Conservation (phyloP, 371 early-diverging fungal species). For the Mortierella sp. region DNA sequence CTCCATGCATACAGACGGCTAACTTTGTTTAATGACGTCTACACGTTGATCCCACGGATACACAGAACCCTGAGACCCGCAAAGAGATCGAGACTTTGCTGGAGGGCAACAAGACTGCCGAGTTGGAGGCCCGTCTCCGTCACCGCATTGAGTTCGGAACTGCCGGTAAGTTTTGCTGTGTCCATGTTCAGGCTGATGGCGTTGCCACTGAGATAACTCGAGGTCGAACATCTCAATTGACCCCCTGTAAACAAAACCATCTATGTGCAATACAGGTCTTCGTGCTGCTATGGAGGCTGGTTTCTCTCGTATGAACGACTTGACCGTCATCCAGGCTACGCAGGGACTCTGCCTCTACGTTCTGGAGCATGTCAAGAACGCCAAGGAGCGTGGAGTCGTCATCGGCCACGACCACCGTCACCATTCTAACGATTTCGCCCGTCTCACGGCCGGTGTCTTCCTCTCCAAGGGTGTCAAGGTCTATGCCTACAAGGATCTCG, state of each 20-base stretch:
- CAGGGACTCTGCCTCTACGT: slow-evolving; percentile 80
- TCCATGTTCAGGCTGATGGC: neutral
- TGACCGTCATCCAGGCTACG: slow-evolving; percentile 93
- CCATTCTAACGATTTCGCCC: slow-evolving; percentile 88
- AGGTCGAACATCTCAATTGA: neutral
- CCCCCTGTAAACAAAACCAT: neutral
- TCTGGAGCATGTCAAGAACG: slow-evolving; percentile 65
- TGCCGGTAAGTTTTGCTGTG: slow-evolving; percentile 67
- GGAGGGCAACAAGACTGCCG: slow-evolving; percentile 64
- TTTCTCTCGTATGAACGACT: slow-evolving; percentile 94
- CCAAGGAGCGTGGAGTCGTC: slow-evolving; percentile 84
- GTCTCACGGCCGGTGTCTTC: slow-evolving; percentile 89
- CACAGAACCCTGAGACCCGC: slow-evolving; percentile 79
- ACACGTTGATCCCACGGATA: neutral
- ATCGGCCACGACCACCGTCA: slow-evolving; percentile 97
- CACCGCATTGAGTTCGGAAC: slow-evolving; percentile 92
- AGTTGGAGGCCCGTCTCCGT: slow-evolving; percentile 77
- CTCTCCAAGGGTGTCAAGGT: slow-evolving; percentile 87
- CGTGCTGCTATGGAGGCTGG: slow-evolving; percentile 96
- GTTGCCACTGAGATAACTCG: neutral
- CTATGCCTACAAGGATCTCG: slow-evolving; percentile 80
- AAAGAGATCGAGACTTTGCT: slow-evolving; percentile 70
- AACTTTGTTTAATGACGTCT: neutral
- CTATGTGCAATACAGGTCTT: slow-evolving; percentile 68
- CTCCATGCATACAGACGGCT: neutral